phyloP scores from a whole-genome alignment of 305 asterid species.

The Fraxinus dipetala region DNA sequence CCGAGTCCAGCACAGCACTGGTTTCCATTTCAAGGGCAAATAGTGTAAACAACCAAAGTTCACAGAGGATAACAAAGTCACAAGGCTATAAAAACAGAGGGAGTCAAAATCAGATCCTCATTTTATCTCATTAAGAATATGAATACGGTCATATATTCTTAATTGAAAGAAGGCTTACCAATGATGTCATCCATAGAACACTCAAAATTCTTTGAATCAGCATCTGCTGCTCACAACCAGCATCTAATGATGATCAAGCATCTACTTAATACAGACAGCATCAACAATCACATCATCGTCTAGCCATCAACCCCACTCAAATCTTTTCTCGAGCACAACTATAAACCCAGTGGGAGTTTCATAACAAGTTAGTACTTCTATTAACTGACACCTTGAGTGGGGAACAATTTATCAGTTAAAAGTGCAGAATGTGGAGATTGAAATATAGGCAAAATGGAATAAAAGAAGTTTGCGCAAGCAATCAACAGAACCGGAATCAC shows the following conservation, averaged over 20 bases:
- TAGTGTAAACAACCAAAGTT: conserved; percentile 5
- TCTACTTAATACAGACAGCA: conserved; percentile 26
- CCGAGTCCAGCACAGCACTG: conserved; percentile 20
- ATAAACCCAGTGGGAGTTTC: conserved; percentile 21
- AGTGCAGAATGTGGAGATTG: background rate
- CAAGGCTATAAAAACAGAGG: background rate
- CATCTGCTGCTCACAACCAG: conserved; percentile 20
- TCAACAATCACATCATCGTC: conserved; percentile 27
- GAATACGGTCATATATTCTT: background rate
- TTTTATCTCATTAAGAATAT: background rate
- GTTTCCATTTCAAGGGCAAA: conserved; percentile 2
- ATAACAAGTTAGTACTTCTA: conserved; percentile 20
- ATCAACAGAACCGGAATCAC: background rate
- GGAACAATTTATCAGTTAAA: background rate
- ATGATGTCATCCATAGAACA: background rate
- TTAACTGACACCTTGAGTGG: background rate
- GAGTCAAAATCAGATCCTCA: conserved; percentile 7
- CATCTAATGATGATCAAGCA: conserved; percentile 21
- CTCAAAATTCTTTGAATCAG: conserved; percentile 18
- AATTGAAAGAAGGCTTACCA: conserved; percentile 20
- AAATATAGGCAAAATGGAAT: background rate
- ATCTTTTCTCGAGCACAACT: conserved; percentile 28
- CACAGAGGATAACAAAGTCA: background rate
- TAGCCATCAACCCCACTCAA: conserved; percentile 20
- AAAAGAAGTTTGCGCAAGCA: background rate